phyloP scores from a whole-genome alignment of 2,329 filamentous ascomycete genomes.

The Pseudogymnoascus sp. region DNA sequence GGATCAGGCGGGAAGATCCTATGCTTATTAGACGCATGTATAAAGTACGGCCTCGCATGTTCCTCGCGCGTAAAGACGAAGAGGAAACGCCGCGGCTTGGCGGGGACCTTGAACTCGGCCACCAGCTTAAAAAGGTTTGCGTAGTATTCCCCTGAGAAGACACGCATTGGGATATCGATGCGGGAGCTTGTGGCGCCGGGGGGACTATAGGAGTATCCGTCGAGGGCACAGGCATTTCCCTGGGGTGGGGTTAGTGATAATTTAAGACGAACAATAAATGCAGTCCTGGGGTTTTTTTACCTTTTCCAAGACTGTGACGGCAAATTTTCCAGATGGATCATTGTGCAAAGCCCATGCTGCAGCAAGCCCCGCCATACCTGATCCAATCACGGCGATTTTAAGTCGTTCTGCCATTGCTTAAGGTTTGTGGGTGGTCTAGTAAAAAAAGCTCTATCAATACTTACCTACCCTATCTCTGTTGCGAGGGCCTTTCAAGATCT shows the following conservation, averaged over 20 bases:
- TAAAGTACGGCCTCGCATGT: background rate
- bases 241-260: background rate
- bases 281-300: background rate
- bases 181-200: background rate
- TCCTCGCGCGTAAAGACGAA: constrained; percentile 8
- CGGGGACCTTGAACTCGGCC: background rate
- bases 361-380: background rate
- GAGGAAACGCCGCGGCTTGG: background rate
- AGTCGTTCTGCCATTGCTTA: background rate
- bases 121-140: background rate
- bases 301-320: background rate
- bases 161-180: background rate
- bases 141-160: background rate
- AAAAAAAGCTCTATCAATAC: background rate
- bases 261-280: background rate
- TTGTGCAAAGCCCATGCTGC: background rate
- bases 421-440: background rate
- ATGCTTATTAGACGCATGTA: background rate
- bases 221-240: background rate
- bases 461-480: background rate
- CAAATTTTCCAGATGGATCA: background rate
- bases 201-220: background rate
- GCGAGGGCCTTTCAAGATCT: background rate
- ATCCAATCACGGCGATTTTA: background rate
- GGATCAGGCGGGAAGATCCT: background rate